Evolutionary conservation across 108 stramenopile genomes (phyloP).

Genomic region (Aurantiochytrium sp.): DNA sequence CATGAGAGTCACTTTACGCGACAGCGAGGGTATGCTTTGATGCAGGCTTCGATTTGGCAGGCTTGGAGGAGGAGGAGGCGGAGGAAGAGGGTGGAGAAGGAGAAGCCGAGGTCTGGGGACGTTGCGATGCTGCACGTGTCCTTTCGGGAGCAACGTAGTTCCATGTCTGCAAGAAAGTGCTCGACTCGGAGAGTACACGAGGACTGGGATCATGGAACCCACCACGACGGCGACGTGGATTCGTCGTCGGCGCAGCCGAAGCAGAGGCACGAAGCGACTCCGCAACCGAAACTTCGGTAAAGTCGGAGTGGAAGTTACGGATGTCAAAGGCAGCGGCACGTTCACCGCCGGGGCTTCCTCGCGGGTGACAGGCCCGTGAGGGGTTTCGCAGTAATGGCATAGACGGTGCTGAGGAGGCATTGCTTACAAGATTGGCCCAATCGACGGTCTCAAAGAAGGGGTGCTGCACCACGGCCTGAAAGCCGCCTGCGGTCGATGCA

Average conservation of each 20-base stretch:
- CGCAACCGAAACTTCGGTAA: neutral
- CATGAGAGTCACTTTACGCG: too few species aligned
- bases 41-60: too few species aligned
- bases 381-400: neutral
- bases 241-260: neutral
- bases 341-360: neutral
- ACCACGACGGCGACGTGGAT: neutral
- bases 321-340: neutral
- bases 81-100: too few species aligned
- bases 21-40: too few species aligned
- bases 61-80: too few species aligned
- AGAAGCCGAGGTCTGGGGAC: too few species aligned
- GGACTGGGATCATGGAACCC: neutral
- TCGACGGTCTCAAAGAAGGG: constrained; percentile 76
- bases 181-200: neutral
- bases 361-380: neutral
- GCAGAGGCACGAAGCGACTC: neutral
- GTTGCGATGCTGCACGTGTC: too few species aligned
- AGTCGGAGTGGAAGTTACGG: constrained; percentile 1
- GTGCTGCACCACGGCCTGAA: constrained; percentile 54
- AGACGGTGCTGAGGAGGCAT: neutral
- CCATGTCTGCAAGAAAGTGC: neutral
- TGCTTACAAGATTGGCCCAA: constrained; percentile 76
- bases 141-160: neutral
- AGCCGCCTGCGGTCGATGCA: constrained; percentile 16